Evolutionary conservation across 495 filamentous ascomycete species (phyloP), one percentile per base, ranked within the genome.

Genomic region (Talaromyces adpressus): DNA sequence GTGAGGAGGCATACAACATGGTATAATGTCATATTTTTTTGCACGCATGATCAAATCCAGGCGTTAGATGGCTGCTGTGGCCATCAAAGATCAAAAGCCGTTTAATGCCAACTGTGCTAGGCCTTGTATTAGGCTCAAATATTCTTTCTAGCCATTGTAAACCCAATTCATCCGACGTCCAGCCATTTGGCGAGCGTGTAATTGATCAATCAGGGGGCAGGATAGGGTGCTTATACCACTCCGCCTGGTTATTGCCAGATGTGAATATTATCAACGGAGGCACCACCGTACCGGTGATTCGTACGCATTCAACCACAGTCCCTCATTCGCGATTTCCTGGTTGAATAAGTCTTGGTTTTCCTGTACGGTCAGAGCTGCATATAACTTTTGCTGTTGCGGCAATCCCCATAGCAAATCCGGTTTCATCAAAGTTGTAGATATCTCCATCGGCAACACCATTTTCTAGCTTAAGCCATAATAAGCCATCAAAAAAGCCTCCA

Each of bases 381-480:
- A 76, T 57, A 62, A 78, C 70, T 64, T 69, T 71, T 47, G 41
- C 63, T 61, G 66, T 64, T 16, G 52, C 34, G 63, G 75, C 71
- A 47, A 75, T 56, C 25, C 72, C 72, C 49, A 81, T 77, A 25
- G 69, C 45, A 69, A 78, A 69, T 41, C 73, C 67, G 54, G 69
- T 76, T 65, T 81, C 69, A 65, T 81, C 70, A 65, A 81, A 79
- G 64, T 78, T 80, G 58, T 77, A 77, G 29, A 74, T 72, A 70
- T 80, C 73, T 22, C 73, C 65, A n/a, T 73, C 64, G n/a, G 62
- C 22, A 52, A 81, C 75, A 12, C 69, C 66, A 27, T 29, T 4
- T 29, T 29, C 29, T 29, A 4, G 29, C 29, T 29, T 29, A 4
- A 4, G 29, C 29, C 6, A 6, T 29, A 29, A 29, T 29, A 29